phyloP scores from a whole-genome alignment of 148 eudicot species.

The Fagopyrum tataricum region DNA sequence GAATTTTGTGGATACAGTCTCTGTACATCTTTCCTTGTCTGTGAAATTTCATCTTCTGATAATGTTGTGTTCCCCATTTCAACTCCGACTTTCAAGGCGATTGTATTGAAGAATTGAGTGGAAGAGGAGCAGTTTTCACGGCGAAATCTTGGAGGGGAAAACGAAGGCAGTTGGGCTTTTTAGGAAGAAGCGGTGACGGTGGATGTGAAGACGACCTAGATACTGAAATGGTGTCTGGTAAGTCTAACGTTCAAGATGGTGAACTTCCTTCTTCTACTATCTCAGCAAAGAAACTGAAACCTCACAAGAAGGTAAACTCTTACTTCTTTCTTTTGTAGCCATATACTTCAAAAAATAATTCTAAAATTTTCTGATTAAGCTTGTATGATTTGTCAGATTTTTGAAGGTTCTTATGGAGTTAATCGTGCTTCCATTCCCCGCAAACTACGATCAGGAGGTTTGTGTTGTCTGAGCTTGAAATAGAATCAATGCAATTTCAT shows the following conservation, averaged over 20 bases:
- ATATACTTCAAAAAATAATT: not conserved
- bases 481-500: not conserved
- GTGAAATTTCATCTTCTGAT: conserved; percentile 2
- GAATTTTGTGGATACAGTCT: conserved; percentile 6
- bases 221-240: conserved; percentile 25
- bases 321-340: not conserved
- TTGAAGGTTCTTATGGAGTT: conserved; percentile 33
- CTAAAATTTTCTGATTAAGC: not conserved
- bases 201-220: conserved; percentile 12
- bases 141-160: conserved; percentile 23
- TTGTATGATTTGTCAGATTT: conserved; percentile 28
- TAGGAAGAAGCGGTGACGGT: conserved; percentile 9
- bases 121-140: conserved; percentile 3
- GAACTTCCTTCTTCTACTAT: conserved; percentile 11
- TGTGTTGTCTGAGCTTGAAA: not conserved
- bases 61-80: not conserved
- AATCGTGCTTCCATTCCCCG: conserved; percentile 45
- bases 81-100: not conserved
- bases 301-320: conserved; percentile 34
- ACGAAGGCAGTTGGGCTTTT: conserved; percentile 24
- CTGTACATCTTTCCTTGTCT: not conserved
- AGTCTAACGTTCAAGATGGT: conserved; percentile 25
- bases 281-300: conserved; percentile 31
- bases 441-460: conserved; percentile 78
- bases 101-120: conserved; percentile 8